Evolutionary conservation across 768 basidiomycete species (phyloP), one percentile per base, ranked within the genome.

Genomic region (Amyloporia xantha): DNA sequence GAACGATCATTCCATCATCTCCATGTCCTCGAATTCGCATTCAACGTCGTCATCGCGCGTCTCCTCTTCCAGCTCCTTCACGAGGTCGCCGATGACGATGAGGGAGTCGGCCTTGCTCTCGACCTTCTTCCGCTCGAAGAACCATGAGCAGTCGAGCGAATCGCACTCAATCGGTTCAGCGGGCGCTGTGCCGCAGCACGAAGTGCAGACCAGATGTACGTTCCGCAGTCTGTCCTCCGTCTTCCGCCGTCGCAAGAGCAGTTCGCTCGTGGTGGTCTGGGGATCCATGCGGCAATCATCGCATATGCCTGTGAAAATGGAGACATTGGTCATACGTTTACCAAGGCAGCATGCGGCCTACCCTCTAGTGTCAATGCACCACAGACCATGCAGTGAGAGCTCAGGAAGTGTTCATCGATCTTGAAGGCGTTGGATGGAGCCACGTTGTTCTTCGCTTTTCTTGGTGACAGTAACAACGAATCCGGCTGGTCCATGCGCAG

Each of bases 141-240:
- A 64, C 80, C 89, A 86, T 0, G 84, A 77, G 62, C 94, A 98
- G 60, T 96, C 92, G 40, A 89, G 68, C 6, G 89, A 91, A 58
- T 86, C 82, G 66, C 94, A 98, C 27, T 75, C 64, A 40, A 83
- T 76, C 0, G 75, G 72, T 48, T 91, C 89, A 11, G 66, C 68
- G 3, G 71, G 65, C 2, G 81, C 72, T 0, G 71, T 72, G 2
- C 69, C 67, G 3, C 82, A 70, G 62, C 94, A 98, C 2, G 83
- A 79, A 6, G 70, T 69, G 61, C 94, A 98, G 26, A 92, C 71
- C 2, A 66, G 67, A 37, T 92, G 86, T 3, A 80, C 66, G n/a
- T 78, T 68, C 15, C 67, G 57, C 1, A 86, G 64, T 20, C 76
- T 77, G 23, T 66, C 64, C 54, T 89, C 81, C 12, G 78, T 77